Evolutionary conservation across 225 moss, liverwort and hornwort genomes (phyloP), one percentile per base, ranked within the genome.

Genomic region (Neckera pumila): DNA sequence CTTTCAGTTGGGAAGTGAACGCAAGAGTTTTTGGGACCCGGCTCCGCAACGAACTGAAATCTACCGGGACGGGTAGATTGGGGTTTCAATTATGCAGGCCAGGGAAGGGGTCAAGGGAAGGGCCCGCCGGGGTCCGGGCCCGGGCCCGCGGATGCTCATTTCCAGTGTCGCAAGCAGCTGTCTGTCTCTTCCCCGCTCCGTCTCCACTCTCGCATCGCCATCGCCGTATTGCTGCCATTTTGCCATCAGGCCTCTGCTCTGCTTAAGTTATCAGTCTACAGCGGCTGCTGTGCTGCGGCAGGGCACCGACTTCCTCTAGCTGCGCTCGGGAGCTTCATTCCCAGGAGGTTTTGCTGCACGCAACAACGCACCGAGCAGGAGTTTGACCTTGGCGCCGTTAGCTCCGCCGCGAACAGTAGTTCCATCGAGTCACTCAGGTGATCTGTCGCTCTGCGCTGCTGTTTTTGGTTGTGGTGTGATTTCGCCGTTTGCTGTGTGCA

Each of bases 21-120:
- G 6, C 2, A 54, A 49, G 13, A 81, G 42, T 57, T 45, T 47
- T 38, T 38, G 82, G 77, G 76, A 4, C 23, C 65, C 16, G 17
- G 36, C 33, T 27, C n/a, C 27, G 66, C 11, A 12, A 10, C 21
- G 59, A 18, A 18, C 19, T 8, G 19, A 87, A 78, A 90, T 92
- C 88, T 53, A 64, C n/a, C n/a, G 0, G 2, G 0, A 0, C 7
- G 2, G 47, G 90, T 88, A 90, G 90, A 90, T 88, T 67, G 53
- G 67, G 36, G 15, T 18, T 17, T 53, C 84, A 90, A 90, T 92
- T 89, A 90, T 92, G 87, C 81, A 92, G 87, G 40, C 75, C 14
- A 57, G n/a, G 58, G 92, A 92, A 84, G 71, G 72, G 90, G 90
- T 90, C 90, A 92, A 92, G 88, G 28, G 31, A 26, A 61, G 63